Evolutionary conservation across 2,329 filamentous ascomycete genomes (phyloP).

Genomic region (Curvularia sp.): DNA sequence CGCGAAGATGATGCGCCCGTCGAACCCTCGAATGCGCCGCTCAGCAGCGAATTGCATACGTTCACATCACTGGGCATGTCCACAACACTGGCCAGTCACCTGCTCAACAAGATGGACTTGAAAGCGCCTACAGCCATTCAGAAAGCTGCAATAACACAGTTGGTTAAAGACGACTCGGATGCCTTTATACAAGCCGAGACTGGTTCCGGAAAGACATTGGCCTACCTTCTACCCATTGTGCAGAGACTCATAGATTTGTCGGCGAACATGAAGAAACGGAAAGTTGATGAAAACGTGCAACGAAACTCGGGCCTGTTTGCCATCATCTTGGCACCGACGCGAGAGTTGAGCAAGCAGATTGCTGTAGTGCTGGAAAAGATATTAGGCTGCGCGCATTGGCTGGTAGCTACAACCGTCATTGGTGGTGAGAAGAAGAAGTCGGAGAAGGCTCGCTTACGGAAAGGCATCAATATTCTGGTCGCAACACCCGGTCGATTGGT

Average conservation of each 20-base stretch:
- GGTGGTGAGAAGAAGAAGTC: conserved; percentile 77
- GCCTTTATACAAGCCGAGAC: conserved; percentile 97
- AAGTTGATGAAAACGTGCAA: conserved; percentile 63
- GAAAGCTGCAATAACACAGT: conserved; percentile 81
- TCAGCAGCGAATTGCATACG: conserved; percentile 81
- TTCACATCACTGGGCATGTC: conserved; percentile 89
- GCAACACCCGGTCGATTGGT: conserved; percentile 90
- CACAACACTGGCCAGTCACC: conserved; percentile 77
- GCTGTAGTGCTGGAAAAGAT: conserved; percentile 84
- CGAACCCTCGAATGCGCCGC: conserved; percentile 87
- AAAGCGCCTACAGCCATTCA: conserved; percentile 95
- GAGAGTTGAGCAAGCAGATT: conserved; percentile 95
- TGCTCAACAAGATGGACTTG: conserved; percentile 84
- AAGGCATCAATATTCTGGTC: conserved; percentile 94
- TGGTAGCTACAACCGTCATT: conserved; percentile 86
- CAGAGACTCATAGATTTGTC: conserved; percentile 83
- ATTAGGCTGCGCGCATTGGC: conserved; percentile 88
- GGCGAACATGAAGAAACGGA: conserved; percentile 56
- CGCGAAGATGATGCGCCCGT: conserved; percentile 57
- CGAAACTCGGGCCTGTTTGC: conserved; percentile 91
- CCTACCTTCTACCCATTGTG: conserved; percentile 92
- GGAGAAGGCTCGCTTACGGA: conserved; percentile 91
- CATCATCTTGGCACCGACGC: conserved; percentile 89
- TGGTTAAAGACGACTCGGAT: conserved; percentile 82
- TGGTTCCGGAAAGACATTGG: conserved; percentile 94